A percentile compares a stretch with the other conserved stretches of the same genome.
Conservation (phyloP, 768 basidiomycete species). For the Hygrocybe punicea region DNA sequence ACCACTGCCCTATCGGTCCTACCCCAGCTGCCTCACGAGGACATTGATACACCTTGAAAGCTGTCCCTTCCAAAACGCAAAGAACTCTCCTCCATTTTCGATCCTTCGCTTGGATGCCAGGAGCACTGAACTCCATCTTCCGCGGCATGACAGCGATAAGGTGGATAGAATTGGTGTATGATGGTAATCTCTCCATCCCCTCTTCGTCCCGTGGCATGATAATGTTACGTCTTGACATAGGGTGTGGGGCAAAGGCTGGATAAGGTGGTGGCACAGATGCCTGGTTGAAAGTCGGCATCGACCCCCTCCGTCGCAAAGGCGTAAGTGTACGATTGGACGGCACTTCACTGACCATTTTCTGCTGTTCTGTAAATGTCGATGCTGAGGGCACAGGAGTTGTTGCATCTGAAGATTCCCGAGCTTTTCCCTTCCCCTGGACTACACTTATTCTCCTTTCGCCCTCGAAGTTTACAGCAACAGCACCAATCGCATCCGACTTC, state of each 20-base stretch:
- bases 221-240: conserved; percentile 15
- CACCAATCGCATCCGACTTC: conserved; percentile 23
- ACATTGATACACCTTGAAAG: conserved; percentile 70
- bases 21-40: conserved; percentile 43
- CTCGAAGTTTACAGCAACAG: conserved; percentile 5
- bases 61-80: conserved; percentile 91
- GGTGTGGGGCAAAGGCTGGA: conserved; percentile 37
- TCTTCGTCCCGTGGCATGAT: conserved; percentile 72
- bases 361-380: conserved; percentile 13
- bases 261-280: conserved; percentile 66
- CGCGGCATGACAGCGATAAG: conserved; percentile 78
- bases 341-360: conserved; percentile 33
- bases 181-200: conserved; percentile 74
- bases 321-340: conserved; percentile 35
- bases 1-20: conserved; percentile 66
- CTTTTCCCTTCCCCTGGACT: conserved; percentile 4
- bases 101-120: conserved; percentile 85
- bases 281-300: conserved; percentile 62
- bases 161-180: conserved; percentile 78
- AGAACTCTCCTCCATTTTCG: conserved; percentile 88
- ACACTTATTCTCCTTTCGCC: neutral
- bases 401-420: neutral
- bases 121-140: conserved; percentile 88
- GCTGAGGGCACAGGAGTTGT: neutral
- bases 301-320: conserved; percentile 56